phyloP scores from a whole-genome alignment of 352 stramenopile species.

The Globisporangium nunn region DNA sequence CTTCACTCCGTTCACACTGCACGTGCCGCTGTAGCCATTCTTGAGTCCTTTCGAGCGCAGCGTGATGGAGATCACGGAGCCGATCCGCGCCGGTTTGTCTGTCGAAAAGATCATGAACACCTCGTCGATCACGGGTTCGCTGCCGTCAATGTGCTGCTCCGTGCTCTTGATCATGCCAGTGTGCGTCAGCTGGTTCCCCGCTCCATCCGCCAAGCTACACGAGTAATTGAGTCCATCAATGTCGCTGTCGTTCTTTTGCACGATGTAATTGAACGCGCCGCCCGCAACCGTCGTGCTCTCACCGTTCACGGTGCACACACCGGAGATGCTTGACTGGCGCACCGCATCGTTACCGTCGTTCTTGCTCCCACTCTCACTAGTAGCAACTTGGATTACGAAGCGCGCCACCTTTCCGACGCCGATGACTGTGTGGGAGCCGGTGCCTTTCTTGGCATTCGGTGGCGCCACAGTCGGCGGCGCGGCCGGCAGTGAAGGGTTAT shows the following conservation, averaged over 20 bases:
- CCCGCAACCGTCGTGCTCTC: conserved; percentile 20
- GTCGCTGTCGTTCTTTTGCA: conserved; percentile 41
- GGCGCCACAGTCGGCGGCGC: conserved; percentile 9
- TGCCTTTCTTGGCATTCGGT: conserved; percentile 1
- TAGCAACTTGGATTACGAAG: conserved; percentile 10
- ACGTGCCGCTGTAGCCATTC: conserved; percentile 39
- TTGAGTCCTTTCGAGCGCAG: conserved; percentile 28
- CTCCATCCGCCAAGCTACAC: conserved; percentile 26
- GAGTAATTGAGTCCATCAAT: conserved; percentile 24
- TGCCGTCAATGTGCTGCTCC: conserved; percentile 29
- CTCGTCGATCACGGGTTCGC: conserved; percentile 23
- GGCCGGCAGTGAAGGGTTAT: background rate
- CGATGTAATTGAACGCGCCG: conserved; percentile 28
- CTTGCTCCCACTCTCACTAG: background rate
- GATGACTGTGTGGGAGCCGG: background rate
- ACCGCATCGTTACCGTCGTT: background rate
- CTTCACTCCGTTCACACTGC: conserved; percentile 42
- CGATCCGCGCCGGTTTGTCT: conserved; percentile 49
- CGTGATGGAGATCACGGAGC: conserved; percentile 48
- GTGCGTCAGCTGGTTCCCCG: conserved; percentile 15
- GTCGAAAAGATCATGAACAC: conserved; percentile 60
- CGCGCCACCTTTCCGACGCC: conserved; percentile 10
- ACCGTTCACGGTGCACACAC: conserved; percentile 26
- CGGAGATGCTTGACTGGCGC: conserved; percentile 16
- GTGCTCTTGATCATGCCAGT: conserved; percentile 20